Conservation (phyloP, 371 early-diverging fungal species). For the Mortierella sp. region DNA sequence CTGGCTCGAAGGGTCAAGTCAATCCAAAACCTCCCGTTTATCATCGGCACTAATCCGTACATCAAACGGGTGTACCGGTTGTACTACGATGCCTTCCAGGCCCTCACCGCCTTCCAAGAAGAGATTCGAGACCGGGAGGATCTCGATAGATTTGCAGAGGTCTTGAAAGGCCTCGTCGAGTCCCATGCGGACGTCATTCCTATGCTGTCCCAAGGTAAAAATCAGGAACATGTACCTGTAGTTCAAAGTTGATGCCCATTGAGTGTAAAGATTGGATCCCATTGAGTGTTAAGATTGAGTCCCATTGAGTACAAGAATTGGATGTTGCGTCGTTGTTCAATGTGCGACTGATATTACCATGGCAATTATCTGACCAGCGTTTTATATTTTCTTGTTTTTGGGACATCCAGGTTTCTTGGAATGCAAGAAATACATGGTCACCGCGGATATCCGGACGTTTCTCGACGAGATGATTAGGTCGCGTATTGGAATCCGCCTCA, state of each 20-base stretch:
- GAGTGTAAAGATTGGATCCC: no score
- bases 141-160: conserved; percentile 70
- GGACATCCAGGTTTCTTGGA: conserved; percentile 81
- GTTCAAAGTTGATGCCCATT: no score
- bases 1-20: conserved; percentile 87
- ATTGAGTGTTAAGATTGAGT: no score
- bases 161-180: conserved; percentile 77
- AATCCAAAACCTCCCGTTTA: conserved; percentile 89
- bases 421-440: conserved; percentile 89
- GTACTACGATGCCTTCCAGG: conserved; percentile 87
- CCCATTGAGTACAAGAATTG: no score
- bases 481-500: conserved; percentile 93
- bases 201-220: conserved; percentile 81
- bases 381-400: neutral
- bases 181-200: conserved; percentile 89
- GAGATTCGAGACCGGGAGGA: conserved; percentile 61
- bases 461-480: conserved; percentile 93
- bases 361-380: no score
- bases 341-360: no score
- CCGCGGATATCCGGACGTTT: conserved; percentile 79
- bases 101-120: conserved; percentile 67
- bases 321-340: no score
- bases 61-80: conserved; percentile 84
- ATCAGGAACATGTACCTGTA: neutral
- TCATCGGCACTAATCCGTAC: conserved; percentile 92